A percentile compares a stretch with the other conserved stretches of the same genome.
Conservation (phyloP, 768 basidiomycete species). For the Suillus bovinus region DNA sequence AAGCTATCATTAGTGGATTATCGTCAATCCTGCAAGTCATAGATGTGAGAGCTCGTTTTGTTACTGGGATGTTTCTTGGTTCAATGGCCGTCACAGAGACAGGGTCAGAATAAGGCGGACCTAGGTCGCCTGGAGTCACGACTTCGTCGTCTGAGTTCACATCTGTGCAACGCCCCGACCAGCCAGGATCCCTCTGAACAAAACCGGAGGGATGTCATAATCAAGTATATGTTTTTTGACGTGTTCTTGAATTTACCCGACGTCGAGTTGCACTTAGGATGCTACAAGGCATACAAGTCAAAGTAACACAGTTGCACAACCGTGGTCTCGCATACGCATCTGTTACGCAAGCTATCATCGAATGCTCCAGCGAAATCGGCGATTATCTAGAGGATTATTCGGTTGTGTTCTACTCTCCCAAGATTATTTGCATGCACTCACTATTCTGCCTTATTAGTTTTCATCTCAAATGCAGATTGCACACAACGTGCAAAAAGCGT, state of each 20-base stretch:
- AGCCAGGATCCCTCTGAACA: neutral
- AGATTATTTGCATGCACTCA: neutral
- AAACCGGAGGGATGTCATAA: neutral
- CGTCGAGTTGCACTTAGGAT: too few relatives aligned
- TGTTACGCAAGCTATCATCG: too few relatives aligned
- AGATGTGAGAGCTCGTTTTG: too few relatives aligned
- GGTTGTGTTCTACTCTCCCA: neutral
- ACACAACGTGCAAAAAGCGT: neutral
- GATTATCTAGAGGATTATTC: neutral
- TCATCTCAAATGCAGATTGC: neutral
- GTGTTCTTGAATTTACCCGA: neutral
- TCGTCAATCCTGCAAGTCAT: too few relatives aligned
- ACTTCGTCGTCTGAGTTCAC: neutral
- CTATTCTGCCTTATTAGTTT: neutral
- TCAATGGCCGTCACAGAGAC: neutral
- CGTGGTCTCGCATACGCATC: neutral
- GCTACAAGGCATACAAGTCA: neutral
- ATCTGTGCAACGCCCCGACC: neutral
- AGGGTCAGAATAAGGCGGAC: neutral
- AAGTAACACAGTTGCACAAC: neutral
- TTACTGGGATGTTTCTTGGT: neutral
- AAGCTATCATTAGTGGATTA: too few relatives aligned
- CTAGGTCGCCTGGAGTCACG: neutral
- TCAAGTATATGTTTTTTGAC: slow-evolving; percentile 1
- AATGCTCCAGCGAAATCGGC: neutral